Evolutionary conservation across 805 yeast genomes (phyloP), one percentile per base, ranked within the genome.

Genomic region (Wickerhamiella azymoides): DNA sequence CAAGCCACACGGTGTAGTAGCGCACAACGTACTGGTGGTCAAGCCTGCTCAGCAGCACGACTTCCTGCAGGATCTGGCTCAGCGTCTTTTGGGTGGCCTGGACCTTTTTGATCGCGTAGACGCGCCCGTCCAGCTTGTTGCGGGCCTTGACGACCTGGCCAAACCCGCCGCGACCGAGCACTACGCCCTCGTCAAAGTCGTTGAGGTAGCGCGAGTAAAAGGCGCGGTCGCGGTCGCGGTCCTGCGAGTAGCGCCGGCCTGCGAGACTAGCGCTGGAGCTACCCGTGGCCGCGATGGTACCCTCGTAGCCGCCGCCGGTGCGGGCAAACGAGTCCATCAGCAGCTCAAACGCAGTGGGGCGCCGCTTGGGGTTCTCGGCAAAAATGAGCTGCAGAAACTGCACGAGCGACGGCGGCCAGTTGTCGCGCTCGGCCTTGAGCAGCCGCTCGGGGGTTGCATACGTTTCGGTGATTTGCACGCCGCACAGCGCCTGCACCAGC

Each of bases 121-220:
- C 84, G 13, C 96, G 72, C 17, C 98, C 97, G 59, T 92, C 99
- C 52, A 92, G 72, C 48, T 88, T 74, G 60, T 88, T 89, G 50
- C 98, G 70, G 0, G 92, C 97, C 57, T 89, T 88, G n/a, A 92
- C 96, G 8, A 92, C 99, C 61, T 92, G 96, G 5, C 99, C 99
- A 64, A 82, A 92, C 0, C 94, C 99, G 35, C 99, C 99, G 54
- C 79, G 77, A 2, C 99, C 99, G 8, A 92, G 64, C 17, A 80
- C 76, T 0, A 89, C 92, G 38, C 85, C 82, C 59, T 92, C 98
- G 61, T 92, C 98, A 62, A 93, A 92, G 59, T 92, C 99, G 50
- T 88, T 76, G 3, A 79, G 82, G 59, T 89, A 92, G 51, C 98
- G 70, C 0, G 95, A 85, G 47, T 69, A 63, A 1, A 52, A 51